Percentiles rank a stretch among this genome's conserved stretches.
Conservation (phyloP, 345 rosid genomes). For the Gossypium herbaceum region DNA sequence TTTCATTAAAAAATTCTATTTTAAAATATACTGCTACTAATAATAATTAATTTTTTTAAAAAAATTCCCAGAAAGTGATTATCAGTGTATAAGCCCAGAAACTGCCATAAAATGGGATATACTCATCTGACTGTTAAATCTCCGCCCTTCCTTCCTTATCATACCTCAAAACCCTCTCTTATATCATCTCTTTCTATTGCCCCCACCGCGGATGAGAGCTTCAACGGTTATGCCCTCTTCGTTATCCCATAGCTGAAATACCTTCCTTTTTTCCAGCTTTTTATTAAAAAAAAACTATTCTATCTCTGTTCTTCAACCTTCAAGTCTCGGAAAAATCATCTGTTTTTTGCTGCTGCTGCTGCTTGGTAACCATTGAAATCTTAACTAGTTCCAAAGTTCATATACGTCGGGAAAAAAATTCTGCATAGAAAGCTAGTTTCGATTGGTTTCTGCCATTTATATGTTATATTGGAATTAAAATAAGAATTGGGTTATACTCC, state of each 20-base stretch:
- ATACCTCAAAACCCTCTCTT: conserved; percentile 31
- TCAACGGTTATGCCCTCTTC: conserved; percentile 19
- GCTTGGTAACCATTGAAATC: conserved; percentile 23
- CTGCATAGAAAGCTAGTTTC: neutral
- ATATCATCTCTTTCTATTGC: conserved; percentile 25
- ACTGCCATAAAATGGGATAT: conserved; percentile 33
- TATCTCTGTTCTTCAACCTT: neutral
- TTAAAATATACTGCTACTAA: neutral
- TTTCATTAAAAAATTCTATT: neutral
- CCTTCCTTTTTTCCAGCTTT: neutral
- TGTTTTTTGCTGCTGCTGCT: conserved; percentile 8
- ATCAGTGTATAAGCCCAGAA: neutral
- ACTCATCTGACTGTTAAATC: conserved; percentile 69
- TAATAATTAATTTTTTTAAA: neutral
- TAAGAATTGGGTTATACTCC: neutral
- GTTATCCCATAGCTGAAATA: conserved; percentile 20
- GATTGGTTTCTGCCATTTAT: neutral
- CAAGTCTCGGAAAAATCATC: neutral
- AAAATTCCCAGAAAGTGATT: conserved; percentile 6
- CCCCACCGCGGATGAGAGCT: conserved; percentile 20
- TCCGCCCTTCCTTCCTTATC: conserved; percentile 99
- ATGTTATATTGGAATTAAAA: neutral
- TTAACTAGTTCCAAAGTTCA: neutral
- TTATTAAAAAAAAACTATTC: neutral
- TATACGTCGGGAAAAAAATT: neutral